Conservation (phyloP, 2,329 filamentous ascomycete genomes). For the Fusarium multiceps region DNA sequence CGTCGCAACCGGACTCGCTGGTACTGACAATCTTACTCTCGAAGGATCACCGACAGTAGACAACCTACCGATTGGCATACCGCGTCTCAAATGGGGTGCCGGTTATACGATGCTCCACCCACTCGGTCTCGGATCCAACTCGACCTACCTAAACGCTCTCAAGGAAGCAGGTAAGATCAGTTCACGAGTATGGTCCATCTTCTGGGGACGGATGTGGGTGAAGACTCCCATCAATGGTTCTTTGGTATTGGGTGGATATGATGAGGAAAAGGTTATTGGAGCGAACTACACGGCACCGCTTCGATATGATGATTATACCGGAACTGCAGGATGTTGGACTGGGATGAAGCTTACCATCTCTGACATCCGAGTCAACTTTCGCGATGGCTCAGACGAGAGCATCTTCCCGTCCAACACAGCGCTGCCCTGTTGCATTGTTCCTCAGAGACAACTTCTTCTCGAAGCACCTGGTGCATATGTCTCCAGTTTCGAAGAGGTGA, state of each 20-base stretch:
- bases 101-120: slow-evolving; percentile 47
- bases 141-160: slow-evolving; percentile 46
- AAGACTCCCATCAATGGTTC: slow-evolving; percentile 45
- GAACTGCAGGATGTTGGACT: slow-evolving; percentile 33
- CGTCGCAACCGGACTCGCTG: slow-evolving; percentile 37
- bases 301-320: slow-evolving; percentile 33
- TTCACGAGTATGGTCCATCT: slow-evolving; percentile 50
- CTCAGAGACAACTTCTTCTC: slow-evolving; percentile 48
- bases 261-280: slow-evolving; percentile 47
- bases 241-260: slow-evolving; percentile 50
- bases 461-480: slow-evolving; percentile 41
- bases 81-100: slow-evolving; percentile 44
- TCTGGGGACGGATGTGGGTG: slow-evolving; percentile 51
- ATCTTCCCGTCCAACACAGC: slow-evolving; percentile 44
- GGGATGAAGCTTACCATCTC: slow-evolving; percentile 38
- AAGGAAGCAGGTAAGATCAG: slow-evolving; percentile 35
- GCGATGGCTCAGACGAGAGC: slow-evolving; percentile 43
- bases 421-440: slow-evolving; percentile 46
- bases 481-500: slow-evolving; percentile 36
- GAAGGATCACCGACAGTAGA: slow-evolving; percentile 11
- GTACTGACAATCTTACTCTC: slow-evolving; percentile 33
- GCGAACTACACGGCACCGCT: slow-evolving; percentile 45
- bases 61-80: slow-evolving; percentile 44
- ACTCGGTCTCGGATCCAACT: slow-evolving; percentile 48
- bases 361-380: slow-evolving; percentile 44